These are phyloP conservation scores for Aspergillus arachidicola DNA, from an alignment of 2,329 filamentous ascomycete genomes.

Conservation along the genomic window DNA sequence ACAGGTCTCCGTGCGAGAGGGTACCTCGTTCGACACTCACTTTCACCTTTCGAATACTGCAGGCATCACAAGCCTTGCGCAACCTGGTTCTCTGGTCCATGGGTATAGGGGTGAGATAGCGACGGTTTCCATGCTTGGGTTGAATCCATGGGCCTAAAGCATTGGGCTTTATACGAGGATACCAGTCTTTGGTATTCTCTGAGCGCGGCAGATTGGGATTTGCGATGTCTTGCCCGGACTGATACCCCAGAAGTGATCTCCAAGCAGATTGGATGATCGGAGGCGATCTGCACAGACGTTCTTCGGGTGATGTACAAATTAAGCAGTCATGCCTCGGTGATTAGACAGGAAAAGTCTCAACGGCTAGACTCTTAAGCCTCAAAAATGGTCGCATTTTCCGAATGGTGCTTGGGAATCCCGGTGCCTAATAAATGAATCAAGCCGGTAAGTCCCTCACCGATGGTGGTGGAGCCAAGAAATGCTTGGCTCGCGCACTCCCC, in stretches of 20 bases:
- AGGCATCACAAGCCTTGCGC: slow-evolving; percentile 57
- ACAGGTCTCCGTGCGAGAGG: neutral
- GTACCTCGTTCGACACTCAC: slow-evolving; percentile 31
- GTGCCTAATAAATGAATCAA: neutral
- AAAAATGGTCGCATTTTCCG: slow-evolving; percentile 4
- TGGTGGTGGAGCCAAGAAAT: slow-evolving; percentile 1
- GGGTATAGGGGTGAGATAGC: slow-evolving; percentile 20
- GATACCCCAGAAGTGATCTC: neutral
- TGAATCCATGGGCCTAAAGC: slow-evolving; percentile 21
- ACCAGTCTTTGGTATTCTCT: slow-evolving; percentile 1
- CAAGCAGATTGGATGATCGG: neutral
- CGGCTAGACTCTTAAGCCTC: neutral
- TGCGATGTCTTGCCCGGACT: slow-evolving; percentile 1
- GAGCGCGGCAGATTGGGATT: neutral
- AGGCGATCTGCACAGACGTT: slow-evolving; percentile 1
- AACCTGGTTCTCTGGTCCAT: slow-evolving; percentile 47
- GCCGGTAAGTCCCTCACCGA: neutral
- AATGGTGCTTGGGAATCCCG: neutral
- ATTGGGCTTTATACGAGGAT: slow-evolving; percentile 1
- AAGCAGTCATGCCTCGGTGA: neutral
- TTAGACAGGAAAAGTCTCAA: neutral
- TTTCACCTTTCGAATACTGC: slow-evolving; percentile 57
- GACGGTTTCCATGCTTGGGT: slow-evolving; percentile 26
- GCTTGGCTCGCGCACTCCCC: neutral
- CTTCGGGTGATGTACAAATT: neutral